A percentile compares a stretch with the other conserved stretches of the same genome.
Conservation (phyloP, 2,329 filamentous ascomycete genomes). For the Aspergillus piperis region DNA sequence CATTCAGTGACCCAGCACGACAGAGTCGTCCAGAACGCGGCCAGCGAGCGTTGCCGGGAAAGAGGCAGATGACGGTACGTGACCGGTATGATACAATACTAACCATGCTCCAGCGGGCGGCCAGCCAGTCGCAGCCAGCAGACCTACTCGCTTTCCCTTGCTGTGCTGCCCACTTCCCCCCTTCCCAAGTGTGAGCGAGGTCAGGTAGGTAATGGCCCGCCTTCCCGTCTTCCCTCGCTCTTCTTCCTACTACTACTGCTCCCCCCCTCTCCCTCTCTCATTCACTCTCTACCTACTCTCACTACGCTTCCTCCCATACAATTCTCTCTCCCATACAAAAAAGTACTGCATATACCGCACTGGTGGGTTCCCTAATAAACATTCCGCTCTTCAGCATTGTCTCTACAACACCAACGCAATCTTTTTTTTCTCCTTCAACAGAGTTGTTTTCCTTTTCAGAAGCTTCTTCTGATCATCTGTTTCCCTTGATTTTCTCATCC, state of each 20-base stretch:
- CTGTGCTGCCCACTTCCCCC: constrained; percentile 29
- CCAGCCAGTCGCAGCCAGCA: constrained; percentile 31
- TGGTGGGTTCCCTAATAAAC: constrained; percentile 40
- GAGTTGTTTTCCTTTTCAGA: constrained; percentile 17
- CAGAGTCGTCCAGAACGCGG: constrained; percentile 1
- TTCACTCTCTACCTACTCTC: constrained; percentile 30
- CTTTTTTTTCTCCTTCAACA: constrained; percentile 23
- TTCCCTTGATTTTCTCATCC: constrained; percentile 27
- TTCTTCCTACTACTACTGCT: constrained; percentile 37
- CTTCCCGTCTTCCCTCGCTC: constrained; percentile 24
- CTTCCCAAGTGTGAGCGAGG: constrained; percentile 17
- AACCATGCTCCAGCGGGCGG: constrained; percentile 22
- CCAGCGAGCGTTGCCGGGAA: constrained; percentile 11
- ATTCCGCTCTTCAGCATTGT: constrained; percentile 24
- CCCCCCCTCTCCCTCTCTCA: constrained; percentile 34
- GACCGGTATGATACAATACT: constrained; percentile 27
- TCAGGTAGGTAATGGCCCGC: constrained; percentile 26
- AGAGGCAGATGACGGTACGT: constrained; percentile 17
- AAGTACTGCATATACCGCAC: constrained; percentile 40
- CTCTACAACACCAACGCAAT: constrained; percentile 32
- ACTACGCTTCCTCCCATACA: constrained; percentile 36
- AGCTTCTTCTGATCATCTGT: constrained; percentile 18
- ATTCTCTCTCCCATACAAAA: constrained; percentile 41
- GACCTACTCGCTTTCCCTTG: constrained; percentile 27
- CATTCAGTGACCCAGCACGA: constrained; percentile 6